These are phyloP conservation scores for Plantago ovata DNA, from an alignment of 257 asterid genomes.

Conservation along the genomic window DNA sequence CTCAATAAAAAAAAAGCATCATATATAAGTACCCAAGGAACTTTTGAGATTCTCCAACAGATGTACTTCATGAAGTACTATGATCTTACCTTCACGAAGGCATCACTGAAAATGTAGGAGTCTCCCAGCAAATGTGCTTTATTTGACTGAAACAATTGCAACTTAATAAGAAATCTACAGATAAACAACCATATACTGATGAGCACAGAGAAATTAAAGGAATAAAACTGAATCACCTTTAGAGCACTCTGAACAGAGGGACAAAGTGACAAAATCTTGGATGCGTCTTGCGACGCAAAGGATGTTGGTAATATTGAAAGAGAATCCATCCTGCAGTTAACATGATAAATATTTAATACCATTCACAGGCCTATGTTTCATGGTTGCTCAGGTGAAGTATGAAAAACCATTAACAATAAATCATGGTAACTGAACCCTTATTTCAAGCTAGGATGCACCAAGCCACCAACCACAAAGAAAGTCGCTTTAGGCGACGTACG, in stretches of 20 bases:
- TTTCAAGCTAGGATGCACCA: no score
- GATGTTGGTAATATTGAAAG: constrained; percentile 83
- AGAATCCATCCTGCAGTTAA: constrained; percentile 73
- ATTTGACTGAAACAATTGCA: constrained; percentile 52
- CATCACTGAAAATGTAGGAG: constrained; percentile 67
- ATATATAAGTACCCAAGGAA: constrained; percentile 12
- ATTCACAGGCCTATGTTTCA: constrained; percentile 2
- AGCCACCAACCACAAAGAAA: no score
- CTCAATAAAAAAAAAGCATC: not conserved
- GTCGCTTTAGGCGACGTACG: no score
- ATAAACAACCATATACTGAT: constrained; percentile 5
- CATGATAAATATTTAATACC: not conserved
- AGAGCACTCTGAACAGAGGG: constrained; percentile 76
- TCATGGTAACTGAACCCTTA: no score
- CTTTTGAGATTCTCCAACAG: constrained; percentile 18
- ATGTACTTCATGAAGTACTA: constrained; percentile 8
- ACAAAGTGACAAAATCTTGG: constrained; percentile 73
- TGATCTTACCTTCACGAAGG: constrained; percentile 73
- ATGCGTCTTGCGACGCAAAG: constrained; percentile 79
- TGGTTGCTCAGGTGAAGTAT: constrained; percentile 17
- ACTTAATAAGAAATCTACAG: constrained; percentile 17
- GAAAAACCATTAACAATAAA: constrained; percentile 15
- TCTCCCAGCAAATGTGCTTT: constrained; percentile 82
- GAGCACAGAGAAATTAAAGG: constrained; percentile 16
- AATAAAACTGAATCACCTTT: constrained; percentile 46